Base-by-base conservation (phyloP, 306 rosid species). In the Vigna trinervia region DNA sequence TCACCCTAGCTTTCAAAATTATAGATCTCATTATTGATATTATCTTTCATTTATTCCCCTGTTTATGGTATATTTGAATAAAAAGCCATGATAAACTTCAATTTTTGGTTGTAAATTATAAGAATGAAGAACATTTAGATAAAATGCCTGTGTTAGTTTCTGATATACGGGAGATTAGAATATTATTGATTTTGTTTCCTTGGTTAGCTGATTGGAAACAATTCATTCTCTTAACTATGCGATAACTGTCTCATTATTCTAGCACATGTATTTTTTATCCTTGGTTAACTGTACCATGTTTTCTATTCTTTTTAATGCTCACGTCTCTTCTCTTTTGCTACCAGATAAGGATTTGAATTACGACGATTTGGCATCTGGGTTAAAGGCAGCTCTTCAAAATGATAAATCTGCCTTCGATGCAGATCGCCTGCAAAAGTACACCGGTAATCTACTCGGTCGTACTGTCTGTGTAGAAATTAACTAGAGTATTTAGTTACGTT, bases 331-430 rank as follows among this genome's bases (percentile, higher is more conserved):
- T 68, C 14, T 28, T 73, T 65, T 80, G 36, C 59, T 58, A 5
- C 75, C 83, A 92, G 97, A 95, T 73, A 76, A 89, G 86, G 98
- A 95, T 66, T 87, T 95, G 76, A 95, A 28, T 76, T 95, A 95
- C 19, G 93, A 95, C 68, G 53, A 95, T 84, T 84, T 95, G 85
- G 98, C 98, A 14, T 77, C 88, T 30, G 97, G 96, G 56, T 87
- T 95, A 30, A 95, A 88, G 86, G 87, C 87, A 54, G 92, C 90
- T 72, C 85, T 95, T 48, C 87, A 83, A 73, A 88, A 86, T 48
- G 98, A 94, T 61, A 88, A 88, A 78, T 94, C 97, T 12, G 95
- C 87, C 12, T 94, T 94, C 71, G 96, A 90, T 78, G 96, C 96
- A 10, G 96, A 89, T 68, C 96, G 96, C 48, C 89, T 95, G 84